Evolutionary conservation across 805 yeast genomes (phyloP).

Genomic region (Candida corydali): DNA sequence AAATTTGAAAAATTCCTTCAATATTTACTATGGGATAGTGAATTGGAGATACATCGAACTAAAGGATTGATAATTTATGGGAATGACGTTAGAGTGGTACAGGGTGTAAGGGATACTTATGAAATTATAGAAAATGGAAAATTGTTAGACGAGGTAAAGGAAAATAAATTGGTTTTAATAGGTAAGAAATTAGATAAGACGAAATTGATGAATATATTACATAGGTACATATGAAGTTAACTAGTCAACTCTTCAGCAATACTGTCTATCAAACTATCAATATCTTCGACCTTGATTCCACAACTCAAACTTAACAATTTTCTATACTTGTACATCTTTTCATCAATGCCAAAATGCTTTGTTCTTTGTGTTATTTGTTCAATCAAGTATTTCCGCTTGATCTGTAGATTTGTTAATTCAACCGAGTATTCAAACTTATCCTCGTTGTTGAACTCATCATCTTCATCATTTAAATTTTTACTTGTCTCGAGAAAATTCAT

Average conservation of each 20-base stretch:
- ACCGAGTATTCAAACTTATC: slow-evolving; percentile 16
- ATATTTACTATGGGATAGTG: slow-evolving; percentile 68
- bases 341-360: slow-evolving; percentile 42
- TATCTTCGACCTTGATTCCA: slow-evolving; percentile 73
- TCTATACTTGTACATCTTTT: slow-evolving; percentile 69
- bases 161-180: slow-evolving; percentile 66
- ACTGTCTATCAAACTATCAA: slow-evolving; percentile 78
- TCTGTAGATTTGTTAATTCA: slow-evolving; percentile 48
- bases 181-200: slow-evolving; percentile 56
- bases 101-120: slow-evolving; percentile 91
- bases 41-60: slow-evolving; percentile 70
- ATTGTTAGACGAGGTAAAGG: slow-evolving; percentile 30
- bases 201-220: slow-evolving; percentile 21
- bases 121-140: slow-evolving; percentile 56
- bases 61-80: slow-evolving; percentile 64
- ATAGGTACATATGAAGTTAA: slow-evolving; percentile 17
- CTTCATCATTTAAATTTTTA: slow-evolving; percentile 14
- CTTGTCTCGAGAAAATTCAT: slow-evolving; percentile 14
- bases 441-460: slow-evolving; percentile 15
- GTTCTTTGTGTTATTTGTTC: slow-evolving; percentile 47
- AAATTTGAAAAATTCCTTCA: slow-evolving; percentile 64
- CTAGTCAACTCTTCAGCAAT: slow-evolving; percentile 45
- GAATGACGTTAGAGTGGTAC: slow-evolving; percentile 58
- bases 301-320: slow-evolving; percentile 72
- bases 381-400: slow-evolving; percentile 40